Percentiles rank a stretch among this genome's conserved stretches.
phyloP scores from a whole-genome alignment of 805 yeast species.

The Jamesozyma piceae region DNA sequence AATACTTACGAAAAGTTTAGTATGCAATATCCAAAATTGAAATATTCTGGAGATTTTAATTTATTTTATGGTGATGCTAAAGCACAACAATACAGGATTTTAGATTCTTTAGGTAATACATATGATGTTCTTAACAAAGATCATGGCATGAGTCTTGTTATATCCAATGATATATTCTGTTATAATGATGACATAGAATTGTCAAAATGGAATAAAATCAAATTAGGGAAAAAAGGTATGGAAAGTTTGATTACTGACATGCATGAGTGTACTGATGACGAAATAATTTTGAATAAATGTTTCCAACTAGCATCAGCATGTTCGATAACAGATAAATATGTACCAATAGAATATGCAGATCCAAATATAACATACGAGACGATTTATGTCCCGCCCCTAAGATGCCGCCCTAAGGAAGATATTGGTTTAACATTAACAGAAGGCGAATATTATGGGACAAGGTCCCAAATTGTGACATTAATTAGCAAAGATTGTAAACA shows the following conservation, averaged over 20 bases:
- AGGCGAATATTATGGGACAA: slow-evolving; percentile 69
- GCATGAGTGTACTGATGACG: slow-evolving; percentile 21
- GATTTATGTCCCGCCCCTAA: slow-evolving; percentile 65
- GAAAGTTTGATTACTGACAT: slow-evolving; percentile 26
- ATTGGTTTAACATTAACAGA: slow-evolving; percentile 25
- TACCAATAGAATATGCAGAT: slow-evolving; percentile 17
- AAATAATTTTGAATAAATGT: slow-evolving; percentile 35
- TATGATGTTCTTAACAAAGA: slow-evolving; percentile 23
- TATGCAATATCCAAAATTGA: slow-evolving; percentile 12
- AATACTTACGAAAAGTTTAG: slow-evolving; percentile 20
- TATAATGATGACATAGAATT: slow-evolving; percentile 28
- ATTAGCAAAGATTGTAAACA: slow-evolving; percentile 40
- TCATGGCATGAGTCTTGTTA: slow-evolving; percentile 11
- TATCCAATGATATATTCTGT: slow-evolving; percentile 27
- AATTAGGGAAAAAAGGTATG: slow-evolving; percentile 42
- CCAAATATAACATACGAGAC: slow-evolving; percentile 42
- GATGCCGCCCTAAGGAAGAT: slow-evolving; percentile 25
- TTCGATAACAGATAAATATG: slow-evolving; percentile 28
- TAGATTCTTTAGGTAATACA: slow-evolving; percentile 26
- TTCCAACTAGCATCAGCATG: slow-evolving; percentile 48
- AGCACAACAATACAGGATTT: slow-evolving; percentile 14
- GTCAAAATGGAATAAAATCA: slow-evolving; percentile 70
- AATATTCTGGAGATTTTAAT: slow-evolving; percentile 27
- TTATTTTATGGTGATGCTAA: slow-evolving; percentile 32
- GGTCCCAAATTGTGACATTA: slow-evolving; percentile 74